Conservation (phyloP, 495 filamentous ascomycete genomes). For the Cercophora newfieldiana region DNA sequence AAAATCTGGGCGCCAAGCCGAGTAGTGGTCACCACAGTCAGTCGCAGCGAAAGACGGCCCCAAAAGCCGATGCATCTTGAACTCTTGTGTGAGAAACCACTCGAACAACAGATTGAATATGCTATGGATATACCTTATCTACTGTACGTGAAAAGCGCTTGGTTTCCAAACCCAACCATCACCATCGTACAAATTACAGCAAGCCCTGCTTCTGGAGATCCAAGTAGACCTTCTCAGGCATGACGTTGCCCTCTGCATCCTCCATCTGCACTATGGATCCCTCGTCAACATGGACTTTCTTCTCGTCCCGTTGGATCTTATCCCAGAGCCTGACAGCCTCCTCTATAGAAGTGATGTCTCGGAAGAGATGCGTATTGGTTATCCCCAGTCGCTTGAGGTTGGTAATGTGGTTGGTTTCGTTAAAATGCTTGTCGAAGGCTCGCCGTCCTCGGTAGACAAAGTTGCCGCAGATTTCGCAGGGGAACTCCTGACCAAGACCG, state of each 20-base stretch:
- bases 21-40: too few relatives aligned
- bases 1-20: not conserved
- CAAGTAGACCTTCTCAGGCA: conserved; percentile 96
- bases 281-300: conserved; percentile 68
- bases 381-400: conserved; percentile 92
- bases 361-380: conserved; percentile 86
- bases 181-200: conserved; percentile 43
- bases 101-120: too few relatives aligned
- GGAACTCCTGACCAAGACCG: conserved; percentile 90
- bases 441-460: conserved; percentile 95
- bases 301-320: conserved; percentile 85
- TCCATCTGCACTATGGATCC: conserved; percentile 97
- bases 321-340: conserved; percentile 89
- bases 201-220: conserved; percentile 76
- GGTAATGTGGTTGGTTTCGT: conserved; percentile 86
- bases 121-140: not conserved
- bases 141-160: not conserved
- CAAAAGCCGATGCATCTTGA: too few relatives aligned
- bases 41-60: too few relatives aligned
- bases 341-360: conserved; percentile 89
- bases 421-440: conserved; percentile 98
- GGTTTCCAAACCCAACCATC: not conserved
- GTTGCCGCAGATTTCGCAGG: conserved; percentile 96
- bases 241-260: conserved; percentile 94
- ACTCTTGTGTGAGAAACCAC: too few relatives aligned